Base-by-base conservation (phyloP, 306 rosid genomes). In the Medicago arabica region DNA sequence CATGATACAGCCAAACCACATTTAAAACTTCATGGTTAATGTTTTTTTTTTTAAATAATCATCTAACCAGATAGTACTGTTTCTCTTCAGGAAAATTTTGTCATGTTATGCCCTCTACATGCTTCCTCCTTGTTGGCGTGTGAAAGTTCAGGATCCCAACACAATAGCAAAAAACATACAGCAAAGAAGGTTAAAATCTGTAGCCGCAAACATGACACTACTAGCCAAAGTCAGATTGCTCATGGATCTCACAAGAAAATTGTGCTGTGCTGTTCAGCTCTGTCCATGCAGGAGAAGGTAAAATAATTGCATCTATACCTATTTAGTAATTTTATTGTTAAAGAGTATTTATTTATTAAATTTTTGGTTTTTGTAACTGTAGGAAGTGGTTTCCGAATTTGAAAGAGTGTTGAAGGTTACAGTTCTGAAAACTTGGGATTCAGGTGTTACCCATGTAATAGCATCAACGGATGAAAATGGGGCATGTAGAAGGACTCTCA, bases 401-500 rank as follows among this genome's bases (percentile, higher is more conserved):
- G 93, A 90, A 83, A 89, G 83, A 76, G 72, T 63, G 67, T 76
- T 87, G 55, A 92, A 91, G 81, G 82, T 86, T 74, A 64, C 88
- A 55, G 86, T 95, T 72, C 53, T 88, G 78, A 88, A 84, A 80
- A 85, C 87, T 46, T 95, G 99, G 97, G 92, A 90, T 81, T 82
- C 93, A 15, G 84, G 76, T 81, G 88, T 92, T 63, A 92, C 99
- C 43, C 99, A 95, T 81, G 87, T 95, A 70, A 86, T 95, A 84
- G 96, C 97, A 38, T 85, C 99, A 78, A 84, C 83, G 8, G 89
- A 90, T 86, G 92, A 90, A 87, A 89, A 83, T 78, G 88, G 90
- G 55, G 96, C 97, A 75, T 92, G 97, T 81, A 90, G 43, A 88
- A 89, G 99, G 81, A 95, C 99, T 77, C 92, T 95, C 74, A 95